Conservation (phyloP, 768 basidiomycete genomes). For the Brasilioporus rufonigricans region DNA sequence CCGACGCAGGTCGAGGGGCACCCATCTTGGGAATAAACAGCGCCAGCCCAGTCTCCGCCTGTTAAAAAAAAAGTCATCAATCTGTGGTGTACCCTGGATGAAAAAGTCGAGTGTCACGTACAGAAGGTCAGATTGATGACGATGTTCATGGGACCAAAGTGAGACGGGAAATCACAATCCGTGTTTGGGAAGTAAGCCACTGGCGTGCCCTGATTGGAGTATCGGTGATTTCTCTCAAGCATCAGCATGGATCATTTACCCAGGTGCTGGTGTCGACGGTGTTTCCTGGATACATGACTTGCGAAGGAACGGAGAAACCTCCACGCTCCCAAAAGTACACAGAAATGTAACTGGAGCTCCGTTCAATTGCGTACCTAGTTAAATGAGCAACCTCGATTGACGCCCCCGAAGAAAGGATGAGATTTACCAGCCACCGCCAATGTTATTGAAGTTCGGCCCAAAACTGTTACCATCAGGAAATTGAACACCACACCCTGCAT, state of each 20-base stretch:
- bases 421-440: conserved; percentile 37
- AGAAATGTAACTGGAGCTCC: conserved; percentile 30
- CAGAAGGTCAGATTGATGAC: conserved; percentile 22
- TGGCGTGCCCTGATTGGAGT: conserved; percentile 10
- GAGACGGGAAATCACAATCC: conserved; percentile 12
- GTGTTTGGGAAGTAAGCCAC: conserved; percentile 15
- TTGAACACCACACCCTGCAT: conserved; percentile 34
- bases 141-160: conserved; percentile 20
- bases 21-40: conserved; percentile 11
- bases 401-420: neutral
- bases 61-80: neutral
- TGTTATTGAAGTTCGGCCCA: conserved; percentile 35
- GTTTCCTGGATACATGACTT: conserved; percentile 26
- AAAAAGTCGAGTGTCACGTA: conserved; percentile 1
- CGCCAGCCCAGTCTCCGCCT: conserved; percentile 33
- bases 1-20: conserved; percentile 32
- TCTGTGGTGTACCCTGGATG: neutral
- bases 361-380: conserved; percentile 36
- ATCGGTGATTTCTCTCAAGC: neutral
- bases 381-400: neutral
- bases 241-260: conserved; percentile 10
- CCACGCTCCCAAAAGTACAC: conserved; percentile 42
- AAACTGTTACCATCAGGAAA: conserved; percentile 29
- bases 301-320: conserved; percentile 34
- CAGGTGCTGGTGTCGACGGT: conserved; percentile 24